Evolutionary conservation across 140 eudicot species (phyloP), one percentile per base, ranked within the genome.

Genomic region (Stevia rebaudiana): DNA sequence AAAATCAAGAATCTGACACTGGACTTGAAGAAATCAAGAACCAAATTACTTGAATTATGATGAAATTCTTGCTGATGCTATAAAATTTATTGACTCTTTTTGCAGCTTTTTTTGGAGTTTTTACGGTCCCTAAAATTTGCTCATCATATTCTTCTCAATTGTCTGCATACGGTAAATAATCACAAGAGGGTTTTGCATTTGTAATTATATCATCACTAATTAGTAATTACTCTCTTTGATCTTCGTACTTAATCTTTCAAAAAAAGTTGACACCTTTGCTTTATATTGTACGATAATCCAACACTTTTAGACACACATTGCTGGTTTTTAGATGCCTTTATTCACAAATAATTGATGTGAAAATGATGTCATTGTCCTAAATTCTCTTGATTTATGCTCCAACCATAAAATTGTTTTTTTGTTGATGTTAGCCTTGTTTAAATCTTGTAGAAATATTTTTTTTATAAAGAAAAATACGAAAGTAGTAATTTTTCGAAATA

Each of bases 21-120:
- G 37, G 49, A 50, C 54, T 39, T 30, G 30, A 50, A 42, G 37
- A 39, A 37, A 24, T 5, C 6, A 18, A 16, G 23, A 36, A n/a
- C 58, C 59, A 44, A 44, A 70, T 58, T 66, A 35, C 65, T 23
- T 3, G 31, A 43, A 55, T 44, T 65, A 43, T 55, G 73, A 66
- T 74, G 33, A 12, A 18, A 31, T 43, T 70, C 68, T 67, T 72
- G 21, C 71, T 70, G 43, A 42, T 59, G 56, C 6, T 55, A 33
- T 59, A 8, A 36, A 9, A 35, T 31, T 31, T 57, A 5, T 33
- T 52, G 43, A 81, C 7, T 60, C n/a, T 44, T 48, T 18, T 55
- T 61, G 64, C 95, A 90, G 97, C 81, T 13, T 90, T 90, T 74
- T 84, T 86, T 80, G 97, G 86, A 47, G 94, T 84, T 33, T 90